Evolutionary conservation across 176 grass and related monocot genomes (phyloP), one percentile per base, ranked within the genome.

Genomic region (Carex scoparia): DNA sequence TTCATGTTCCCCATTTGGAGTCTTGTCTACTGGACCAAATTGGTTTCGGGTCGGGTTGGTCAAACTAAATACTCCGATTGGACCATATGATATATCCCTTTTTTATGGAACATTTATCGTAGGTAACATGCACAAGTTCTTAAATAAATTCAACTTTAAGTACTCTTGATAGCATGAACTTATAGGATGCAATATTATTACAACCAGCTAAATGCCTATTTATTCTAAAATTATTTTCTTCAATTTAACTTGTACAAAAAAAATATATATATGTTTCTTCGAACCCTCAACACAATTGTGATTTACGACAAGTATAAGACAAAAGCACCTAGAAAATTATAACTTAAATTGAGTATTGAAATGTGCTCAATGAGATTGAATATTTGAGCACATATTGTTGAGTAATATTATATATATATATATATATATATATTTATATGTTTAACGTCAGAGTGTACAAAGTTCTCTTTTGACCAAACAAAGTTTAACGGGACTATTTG

Each of bases 1-100:
- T 10, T 79, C 61, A 60, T 86, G 70, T 86, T 79, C 71, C 84
- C 84, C 69, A 16, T 78, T 65, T 86, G 84, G 84, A 64, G 55
- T 86, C 73, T 78, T 86, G 84, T 86, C 81, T 54, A 83, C 40
- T 56, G 49, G 42, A 82, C 79, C 60, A 57, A 51, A 64, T 65
- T 82, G 19, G 10, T 28, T 82, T 65, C 59, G 74, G 53, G 74
- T 79, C 51, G 74, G 74, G 57, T 79, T 79, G 28, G 6, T 79
- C 3, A 16, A 35, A 58, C 16, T 58, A 32, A 79, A 79, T 79
- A 15, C 12, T 57, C 53, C 53, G 53, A 57, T 51, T 79, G 53
- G 74, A 79, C 28, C 74, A 58, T 14, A 58, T 57, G 1, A 57
- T 55, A 78, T 53, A 33, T 79, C 53, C 14, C 35, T 30, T 58